Base-by-base conservation (phyloP, 2,329 filamentous ascomycete genomes). In the Didymella segeticola region DNA sequence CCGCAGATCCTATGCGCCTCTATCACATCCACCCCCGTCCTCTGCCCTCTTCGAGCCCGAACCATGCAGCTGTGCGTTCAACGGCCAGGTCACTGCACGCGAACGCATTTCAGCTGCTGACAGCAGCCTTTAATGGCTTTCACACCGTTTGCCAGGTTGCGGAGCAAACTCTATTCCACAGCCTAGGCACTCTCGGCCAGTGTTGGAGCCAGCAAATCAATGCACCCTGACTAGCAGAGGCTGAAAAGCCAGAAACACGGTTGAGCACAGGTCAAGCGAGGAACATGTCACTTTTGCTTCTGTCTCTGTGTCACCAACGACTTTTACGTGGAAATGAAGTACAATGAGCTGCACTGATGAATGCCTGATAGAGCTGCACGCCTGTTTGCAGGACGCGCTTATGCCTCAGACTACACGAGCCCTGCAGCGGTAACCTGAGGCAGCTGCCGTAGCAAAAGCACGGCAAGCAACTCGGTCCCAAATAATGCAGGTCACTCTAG, bases 51-150 rank as follows among this genome's bases (percentile, higher is more conserved):
- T 38, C 19, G 50, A 47, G 50, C 43, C 43, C 50, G 50, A 47
- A 37, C 43, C 43, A 20, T 47, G 50, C 50, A 47, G 37, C 50
- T 53, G 43, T 47, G 43, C 50, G 48, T 46, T 36, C 47, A 42
- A 53, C 49, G 49, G 43, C 42, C 49, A 43, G 36, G 34, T 52
- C 41, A 33, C 42, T 52, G 48, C 48, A 41, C 26, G 39, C 26
- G 17, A 33, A 22, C 29, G 37, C 37, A 29, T 26, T 23, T 38
- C 43, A 42, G 31, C 50, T 53, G 43, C 34, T 47, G 30, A 30
- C 25, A 10, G 31, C 30, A 31, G 19, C 20, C 36, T 33, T 27
- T 41, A 22, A 34, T 36, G 4, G 33, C 38, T 29, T 26, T 50
- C 48, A 52, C 48, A 52, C 48, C 48, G 42, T 52, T 52, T 29